Conservation (phyloP, 768 basidiomycete species). For the Lyophyllum decastes region DNA sequence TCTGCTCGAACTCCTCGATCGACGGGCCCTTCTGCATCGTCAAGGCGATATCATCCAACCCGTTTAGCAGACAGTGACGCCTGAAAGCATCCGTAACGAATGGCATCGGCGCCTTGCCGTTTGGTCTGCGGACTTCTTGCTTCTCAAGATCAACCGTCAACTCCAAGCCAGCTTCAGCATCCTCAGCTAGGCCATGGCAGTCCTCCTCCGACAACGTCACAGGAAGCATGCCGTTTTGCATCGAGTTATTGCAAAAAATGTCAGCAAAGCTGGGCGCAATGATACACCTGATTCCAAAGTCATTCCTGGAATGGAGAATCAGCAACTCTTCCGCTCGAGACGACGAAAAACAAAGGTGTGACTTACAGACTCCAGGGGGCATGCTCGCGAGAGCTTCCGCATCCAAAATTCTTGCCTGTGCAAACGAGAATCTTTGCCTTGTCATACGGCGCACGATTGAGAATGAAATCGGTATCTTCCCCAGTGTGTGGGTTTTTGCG, state of each 20-base stretch:
- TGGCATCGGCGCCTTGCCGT: slow-evolving; percentile 69
- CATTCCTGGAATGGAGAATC: slow-evolving; percentile 49
- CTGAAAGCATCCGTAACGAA: slow-evolving; percentile 92
- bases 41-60: slow-evolving; percentile 94
- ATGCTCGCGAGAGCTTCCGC: slow-evolving; percentile 88
- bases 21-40: slow-evolving; percentile 77
- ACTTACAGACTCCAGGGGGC: slow-evolving; percentile 86
- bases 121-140: slow-evolving; percentile 71
- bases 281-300: slow-evolving; percentile 88
- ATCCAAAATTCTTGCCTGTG: slow-evolving; percentile 88
- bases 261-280: slow-evolving; percentile 91
- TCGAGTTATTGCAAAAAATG: slow-evolving; percentile 86
- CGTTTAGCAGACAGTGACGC: slow-evolving; percentile 91
- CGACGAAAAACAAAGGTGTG: background rate
- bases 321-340: background rate
- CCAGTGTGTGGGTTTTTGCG: slow-evolving; percentile 78
- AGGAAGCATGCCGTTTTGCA: slow-evolving; percentile 94
- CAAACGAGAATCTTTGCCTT: slow-evolving; percentile 80
- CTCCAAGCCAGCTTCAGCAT: slow-evolving; percentile 75
- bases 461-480: slow-evolving; percentile 80
- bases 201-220: slow-evolving; percentile 68
- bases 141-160: slow-evolving; percentile 86
- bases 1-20: slow-evolving; percentile 82
- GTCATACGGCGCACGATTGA: slow-evolving; percentile 80
- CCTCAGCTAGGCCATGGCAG: slow-evolving; percentile 71